Evolutionary conservation across 1,139 yeast genomes (phyloP).

Genomic region (Schwanniomyces etchellsii): DNA sequence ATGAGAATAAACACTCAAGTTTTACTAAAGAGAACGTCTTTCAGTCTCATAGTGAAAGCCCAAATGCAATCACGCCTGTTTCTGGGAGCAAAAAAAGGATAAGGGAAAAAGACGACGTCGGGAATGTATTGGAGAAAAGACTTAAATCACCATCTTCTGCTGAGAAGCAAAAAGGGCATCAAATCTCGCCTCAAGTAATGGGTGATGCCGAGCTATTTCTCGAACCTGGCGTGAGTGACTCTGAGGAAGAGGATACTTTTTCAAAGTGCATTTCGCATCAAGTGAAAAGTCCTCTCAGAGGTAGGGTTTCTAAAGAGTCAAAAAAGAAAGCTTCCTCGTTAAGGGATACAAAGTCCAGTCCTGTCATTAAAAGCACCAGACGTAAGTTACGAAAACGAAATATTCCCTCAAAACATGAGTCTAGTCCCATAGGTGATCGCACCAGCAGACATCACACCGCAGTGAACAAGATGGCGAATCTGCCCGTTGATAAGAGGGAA

Average conservation of each 20-base stretch:
- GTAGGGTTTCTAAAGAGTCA: background rate
- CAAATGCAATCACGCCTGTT: background rate
- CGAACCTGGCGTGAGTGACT: constrained; percentile 4
- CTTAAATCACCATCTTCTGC: constrained; percentile 2
- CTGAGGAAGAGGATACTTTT: constrained; percentile 4
- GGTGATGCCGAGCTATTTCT: constrained; percentile 3
- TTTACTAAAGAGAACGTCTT: constrained; percentile 37
- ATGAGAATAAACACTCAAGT: constrained; percentile 12
- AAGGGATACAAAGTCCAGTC: background rate
- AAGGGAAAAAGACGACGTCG: constrained; percentile 2
- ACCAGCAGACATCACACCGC: too few species aligned
- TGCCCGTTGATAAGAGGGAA: background rate
- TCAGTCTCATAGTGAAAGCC: constrained; percentile 19
- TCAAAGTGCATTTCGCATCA: constrained; percentile 5
- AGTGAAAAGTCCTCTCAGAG: constrained; percentile 4
- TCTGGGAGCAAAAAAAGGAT: constrained; percentile 2
- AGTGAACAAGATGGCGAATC: background rate
- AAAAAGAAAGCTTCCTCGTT: too few species aligned
- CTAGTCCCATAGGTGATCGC: background rate
- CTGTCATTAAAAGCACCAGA: background rate
- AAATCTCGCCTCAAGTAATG: background rate
- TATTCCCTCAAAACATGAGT: background rate
- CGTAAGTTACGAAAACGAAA: too few species aligned
- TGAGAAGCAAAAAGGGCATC: background rate
- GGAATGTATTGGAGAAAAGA: constrained; percentile 5